phyloP scores from a whole-genome alignment of 2,329 filamentous ascomycete genomes.

The Neoscytalidium dimidiatum region DNA sequence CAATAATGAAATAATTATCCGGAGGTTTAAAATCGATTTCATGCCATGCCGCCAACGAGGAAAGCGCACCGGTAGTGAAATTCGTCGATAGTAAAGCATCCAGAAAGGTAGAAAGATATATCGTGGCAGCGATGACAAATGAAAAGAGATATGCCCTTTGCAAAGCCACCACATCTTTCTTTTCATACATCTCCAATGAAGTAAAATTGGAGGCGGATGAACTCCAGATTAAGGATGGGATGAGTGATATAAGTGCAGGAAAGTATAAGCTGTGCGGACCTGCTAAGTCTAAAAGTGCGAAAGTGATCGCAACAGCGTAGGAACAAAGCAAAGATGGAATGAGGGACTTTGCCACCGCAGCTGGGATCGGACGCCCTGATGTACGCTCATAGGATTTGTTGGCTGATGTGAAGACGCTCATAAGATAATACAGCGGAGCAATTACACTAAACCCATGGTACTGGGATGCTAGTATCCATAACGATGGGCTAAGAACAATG shows the following conservation, averaged over 20 bases:
- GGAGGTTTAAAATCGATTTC: background rate
- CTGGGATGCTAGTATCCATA: background rate
- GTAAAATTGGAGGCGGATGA: background rate
- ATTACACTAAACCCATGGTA: slow-evolving; percentile 16
- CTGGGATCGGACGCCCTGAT: background rate
- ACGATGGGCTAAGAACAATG: background rate
- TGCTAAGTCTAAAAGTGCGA: no score
- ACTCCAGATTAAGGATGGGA: background rate
- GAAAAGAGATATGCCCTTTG: background rate
- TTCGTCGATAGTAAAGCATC: background rate
- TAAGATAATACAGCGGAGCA: slow-evolving; percentile 19
- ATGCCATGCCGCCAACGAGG: background rate
- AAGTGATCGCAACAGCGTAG: no score
- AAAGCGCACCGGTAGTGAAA: no score
- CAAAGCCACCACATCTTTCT: background rate
- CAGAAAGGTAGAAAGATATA: background rate
- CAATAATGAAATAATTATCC: background rate
- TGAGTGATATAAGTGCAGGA: background rate
- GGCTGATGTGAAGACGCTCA: background rate
- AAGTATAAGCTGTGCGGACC: background rate
- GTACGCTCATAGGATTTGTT: background rate
- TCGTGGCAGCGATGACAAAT: background rate
- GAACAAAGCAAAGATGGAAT: background rate
- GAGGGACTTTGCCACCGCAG: background rate
- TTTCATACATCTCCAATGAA: background rate